Base-by-base conservation (phyloP, 2,329 filamentous ascomycete species). In the Eutypa lata region DNA sequence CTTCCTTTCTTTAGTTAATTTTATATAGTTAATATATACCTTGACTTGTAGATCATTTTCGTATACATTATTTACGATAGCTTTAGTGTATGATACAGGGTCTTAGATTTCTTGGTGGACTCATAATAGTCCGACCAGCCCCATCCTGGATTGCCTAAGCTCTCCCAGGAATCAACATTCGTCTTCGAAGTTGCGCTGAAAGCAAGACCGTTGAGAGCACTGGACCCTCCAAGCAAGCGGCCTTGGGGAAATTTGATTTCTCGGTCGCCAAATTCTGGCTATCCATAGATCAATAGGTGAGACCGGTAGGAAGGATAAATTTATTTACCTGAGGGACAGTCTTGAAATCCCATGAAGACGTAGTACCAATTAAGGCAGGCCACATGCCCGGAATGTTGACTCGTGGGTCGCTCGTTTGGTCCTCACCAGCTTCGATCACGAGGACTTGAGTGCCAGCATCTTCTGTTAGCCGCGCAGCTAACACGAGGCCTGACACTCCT, bases 91-190 rank as follows among this genome's bases (percentile, higher is more conserved):
- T n/a, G n/a, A n/a, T n/a, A n/a, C n/a, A n/a, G n/a, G n/a, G n/a
- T n/a, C n/a, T n/a, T n/a, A n/a, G n/a, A n/a, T n/a, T n/a, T n/a
- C n/a, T n/a, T n/a, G n/a, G n/a, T n/a, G n/a, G n/a, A n/a, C n/a
- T n/a, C n/a, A n/a, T n/a, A n/a, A n/a, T n/a, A n/a, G n/a, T n/a
- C n/a, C n/a, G 38, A 3, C n/a, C 58, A 66, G 40, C 58, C 51
- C 63, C 63, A 67, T 8, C 57, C 58, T 2, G 51, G 49, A 47
- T 66, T 67, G 3, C 63, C 64, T 3, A 67, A 53, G 42, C 46
- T 49, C 22, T 52, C 63, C 64, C 60, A 68, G 2, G 57, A 59
- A 38, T 66, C 63, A 24, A 64, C 53, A 35, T 61, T 58, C 35
- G 56, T 47, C 24, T 55, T 43, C 1, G 61, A 48, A 10, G 59